phyloP scores from a whole-genome alignment of 2,329 filamentous ascomycete species.

The Diaporthe destruens region DNA sequence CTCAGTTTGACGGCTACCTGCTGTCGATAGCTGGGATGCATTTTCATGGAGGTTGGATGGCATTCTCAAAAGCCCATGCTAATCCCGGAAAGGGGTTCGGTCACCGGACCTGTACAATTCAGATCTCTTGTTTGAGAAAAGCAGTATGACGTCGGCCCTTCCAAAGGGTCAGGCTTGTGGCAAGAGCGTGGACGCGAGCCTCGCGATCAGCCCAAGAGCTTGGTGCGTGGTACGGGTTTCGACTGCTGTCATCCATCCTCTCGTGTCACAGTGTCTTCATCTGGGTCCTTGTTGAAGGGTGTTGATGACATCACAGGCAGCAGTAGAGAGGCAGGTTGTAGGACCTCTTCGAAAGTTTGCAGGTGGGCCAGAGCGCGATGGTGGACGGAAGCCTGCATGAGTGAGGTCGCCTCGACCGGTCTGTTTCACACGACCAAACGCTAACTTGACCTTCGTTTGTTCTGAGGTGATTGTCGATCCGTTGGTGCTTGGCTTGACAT shows the following conservation, averaged over 20 bases:
- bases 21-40: constrained; percentile 12
- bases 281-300: not conserved
- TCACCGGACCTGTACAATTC: not conserved
- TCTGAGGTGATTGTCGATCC: not conserved
- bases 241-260: not conserved
- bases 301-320: not conserved
- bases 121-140: not conserved
- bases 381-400: constrained; percentile 21
- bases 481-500: not conserved
- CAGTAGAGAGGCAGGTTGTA: not conserved
- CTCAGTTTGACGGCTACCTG: constrained; percentile 3
- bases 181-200: not conserved
- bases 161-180: not conserved
- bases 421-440: constrained; percentile 1
- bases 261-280: not conserved
- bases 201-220: not conserved
- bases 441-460: not conserved
- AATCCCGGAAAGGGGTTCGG: not conserved
- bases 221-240: not conserved
- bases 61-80: constrained; percentile 16
- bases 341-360: not conserved
- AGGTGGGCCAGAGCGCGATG: not conserved
- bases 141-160: constrained; percentile 4
- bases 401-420: not conserved
- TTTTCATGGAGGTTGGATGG: constrained; percentile 3